These are phyloP conservation scores for Eucalyptus cloeziana DNA, from an alignment of 345 rosid genomes.

Conservation along the genomic window DNA sequence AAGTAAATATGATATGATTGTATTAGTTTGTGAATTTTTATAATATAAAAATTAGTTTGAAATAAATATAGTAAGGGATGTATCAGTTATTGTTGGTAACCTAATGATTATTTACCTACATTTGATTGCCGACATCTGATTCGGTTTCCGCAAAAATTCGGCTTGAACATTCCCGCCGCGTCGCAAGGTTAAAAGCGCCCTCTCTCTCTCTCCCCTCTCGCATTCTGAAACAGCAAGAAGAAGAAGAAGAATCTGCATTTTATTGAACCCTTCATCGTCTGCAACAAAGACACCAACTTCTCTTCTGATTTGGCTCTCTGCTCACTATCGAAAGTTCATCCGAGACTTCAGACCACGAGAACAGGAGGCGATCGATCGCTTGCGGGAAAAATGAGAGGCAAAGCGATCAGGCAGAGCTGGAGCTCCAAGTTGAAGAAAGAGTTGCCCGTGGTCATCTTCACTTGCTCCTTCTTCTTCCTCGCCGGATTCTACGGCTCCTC, in stretches of 20 bases:
- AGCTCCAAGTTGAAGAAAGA: slow-evolving; percentile 14
- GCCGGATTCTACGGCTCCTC: slow-evolving; percentile 30
- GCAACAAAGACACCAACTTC: not conserved
- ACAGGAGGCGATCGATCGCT: not conserved
- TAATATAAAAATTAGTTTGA: too few species aligned
- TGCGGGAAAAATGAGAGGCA: not conserved
- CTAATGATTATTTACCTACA: not conserved
- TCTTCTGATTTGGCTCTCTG: not conserved
- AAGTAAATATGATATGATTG: too few species aligned
- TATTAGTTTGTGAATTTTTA: accelerated
- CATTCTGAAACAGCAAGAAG: not conserved
- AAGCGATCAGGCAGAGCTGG: not conserved
- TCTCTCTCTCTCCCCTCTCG: not conserved
- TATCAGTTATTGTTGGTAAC: not conserved
- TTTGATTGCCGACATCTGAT: not conserved
- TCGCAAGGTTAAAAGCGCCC: not conserved
- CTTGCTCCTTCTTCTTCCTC: slow-evolving; percentile 34
- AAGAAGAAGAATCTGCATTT: not conserved
- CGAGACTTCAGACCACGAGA: not conserved
- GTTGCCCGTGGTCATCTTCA: slow-evolving; percentile 1
- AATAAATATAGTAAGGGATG: too few species aligned
- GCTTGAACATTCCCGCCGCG: not conserved
- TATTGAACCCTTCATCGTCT: not conserved
- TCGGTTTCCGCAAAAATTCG: not conserved
- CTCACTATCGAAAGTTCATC: not conserved